Evolutionary conservation across 768 basidiomycete species (phyloP).

Genomic region (Rossbeevera mucosa): DNA sequence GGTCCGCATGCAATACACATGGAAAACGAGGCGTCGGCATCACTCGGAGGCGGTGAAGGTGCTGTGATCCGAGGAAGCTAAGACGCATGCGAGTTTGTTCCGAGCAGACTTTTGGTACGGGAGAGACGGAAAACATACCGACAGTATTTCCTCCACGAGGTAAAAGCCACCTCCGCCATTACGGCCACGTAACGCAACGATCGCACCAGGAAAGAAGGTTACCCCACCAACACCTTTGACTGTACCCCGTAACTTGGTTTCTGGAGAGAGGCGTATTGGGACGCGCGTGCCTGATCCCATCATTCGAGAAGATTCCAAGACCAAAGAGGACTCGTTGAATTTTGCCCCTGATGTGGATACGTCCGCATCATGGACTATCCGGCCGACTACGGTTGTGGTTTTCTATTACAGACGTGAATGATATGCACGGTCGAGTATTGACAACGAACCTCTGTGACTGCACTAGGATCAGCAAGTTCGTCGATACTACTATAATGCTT

Average conservation of each 20-base stretch:
- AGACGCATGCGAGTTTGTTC: not conserved
- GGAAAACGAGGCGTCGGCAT: constrained; percentile 47
- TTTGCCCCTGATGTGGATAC: constrained; percentile 51
- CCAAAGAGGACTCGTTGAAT: constrained; percentile 67
- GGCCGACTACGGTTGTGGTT: constrained; percentile 64
- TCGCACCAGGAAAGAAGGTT: constrained; percentile 84
- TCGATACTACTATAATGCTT: constrained; percentile 62
- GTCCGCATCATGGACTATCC: constrained; percentile 70
- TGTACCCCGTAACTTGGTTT: constrained; percentile 62
- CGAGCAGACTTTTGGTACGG: not conserved
- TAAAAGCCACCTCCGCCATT: constrained; percentile 92
- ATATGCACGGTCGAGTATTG: not conserved
- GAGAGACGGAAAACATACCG: not conserved
- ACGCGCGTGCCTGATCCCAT: constrained; percentile 63
- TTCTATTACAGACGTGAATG: constrained; percentile 38
- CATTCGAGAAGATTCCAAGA: constrained; percentile 80
- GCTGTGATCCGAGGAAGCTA: constrained; percentile 63
- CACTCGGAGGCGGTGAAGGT: constrained; percentile 34
- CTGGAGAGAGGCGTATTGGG: constrained; percentile 64
- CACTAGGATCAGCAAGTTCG: constrained; percentile 77
- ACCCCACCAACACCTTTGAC: constrained; percentile 57
- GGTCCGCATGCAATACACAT: constrained; percentile 82
- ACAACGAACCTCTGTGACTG: constrained; percentile 45
- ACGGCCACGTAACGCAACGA: constrained; percentile 80
- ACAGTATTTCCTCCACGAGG: constrained; percentile 21